Conservation (phyloP, 768 basidiomycete species). For the Terana coerulea region DNA sequence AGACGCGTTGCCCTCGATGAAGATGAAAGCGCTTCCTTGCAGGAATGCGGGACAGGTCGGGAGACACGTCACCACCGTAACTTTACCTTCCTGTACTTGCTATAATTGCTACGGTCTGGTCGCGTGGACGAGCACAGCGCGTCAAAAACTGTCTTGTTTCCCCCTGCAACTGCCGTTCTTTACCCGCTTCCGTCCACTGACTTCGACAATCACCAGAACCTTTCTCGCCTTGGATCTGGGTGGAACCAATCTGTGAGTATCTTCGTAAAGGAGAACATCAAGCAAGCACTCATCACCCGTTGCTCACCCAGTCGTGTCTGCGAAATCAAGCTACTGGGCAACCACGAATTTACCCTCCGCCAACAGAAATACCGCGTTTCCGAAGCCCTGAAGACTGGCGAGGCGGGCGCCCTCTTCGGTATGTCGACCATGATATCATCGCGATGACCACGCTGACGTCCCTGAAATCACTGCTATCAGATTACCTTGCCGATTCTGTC, state of each 20-base stretch:
- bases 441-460: not conserved
- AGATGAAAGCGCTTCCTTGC: too few species aligned
- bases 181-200: not conserved
- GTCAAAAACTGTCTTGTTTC: too few species aligned
- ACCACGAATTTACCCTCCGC: conserved; percentile 83
- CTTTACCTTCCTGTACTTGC: too few species aligned
- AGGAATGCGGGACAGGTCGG: not conserved
- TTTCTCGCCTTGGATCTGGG: conserved; percentile 97
- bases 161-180: too few species aligned
- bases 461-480: conserved; percentile 36
- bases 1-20: not conserved
- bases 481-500: conserved; percentile 97
- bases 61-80: too few species aligned
- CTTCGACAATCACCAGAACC: conserved; percentile 49
- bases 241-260: conserved; percentile 89
- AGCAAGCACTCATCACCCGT: too few species aligned
- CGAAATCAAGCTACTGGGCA: conserved; percentile 86
- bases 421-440: conserved; percentile 14
- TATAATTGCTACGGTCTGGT: not conserved
- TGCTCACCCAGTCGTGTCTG: conserved; percentile 98
- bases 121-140: not conserved
- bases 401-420: conserved; percentile 87
- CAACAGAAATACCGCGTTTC: conserved; percentile 98
- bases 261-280: too few species aligned
- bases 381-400: conserved; percentile 88